These are phyloP conservation scores for Phytopythium ostracodes DNA, from an alignment of 352 stramenopile species.

Conservation along the genomic window DNA sequence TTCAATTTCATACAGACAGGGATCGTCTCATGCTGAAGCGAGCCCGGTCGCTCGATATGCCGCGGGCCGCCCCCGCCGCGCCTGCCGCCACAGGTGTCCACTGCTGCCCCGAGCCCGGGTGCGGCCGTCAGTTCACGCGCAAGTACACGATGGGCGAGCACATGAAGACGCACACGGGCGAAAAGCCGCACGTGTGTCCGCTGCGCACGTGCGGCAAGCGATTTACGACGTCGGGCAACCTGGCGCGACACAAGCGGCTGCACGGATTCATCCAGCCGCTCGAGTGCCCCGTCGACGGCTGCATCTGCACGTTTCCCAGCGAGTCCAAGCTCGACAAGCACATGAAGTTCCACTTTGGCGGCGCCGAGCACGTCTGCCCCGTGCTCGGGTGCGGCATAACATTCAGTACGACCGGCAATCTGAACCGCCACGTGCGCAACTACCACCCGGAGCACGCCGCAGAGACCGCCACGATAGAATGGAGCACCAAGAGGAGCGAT, in stretches of 20 bases:
- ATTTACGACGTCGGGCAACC: conserved; percentile 40
- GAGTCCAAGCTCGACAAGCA: conserved; percentile 24
- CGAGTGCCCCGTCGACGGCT: conserved; percentile 14
- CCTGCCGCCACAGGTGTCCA: neutral
- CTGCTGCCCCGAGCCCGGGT: conserved; percentile 17
- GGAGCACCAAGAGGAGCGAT: neutral
- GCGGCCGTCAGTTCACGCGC: conserved; percentile 17
- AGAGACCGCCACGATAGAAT: too few species aligned
- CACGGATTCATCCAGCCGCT: conserved; percentile 25
- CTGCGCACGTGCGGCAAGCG: conserved; percentile 28
- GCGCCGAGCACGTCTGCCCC: conserved; percentile 26
- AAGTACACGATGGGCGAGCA: conserved; percentile 35
- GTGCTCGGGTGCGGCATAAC: conserved; percentile 36
- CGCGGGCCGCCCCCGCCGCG: conserved; percentile 17
- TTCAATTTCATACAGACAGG: neutral
- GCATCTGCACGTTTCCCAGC: conserved; percentile 18
- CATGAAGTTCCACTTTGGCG: conserved; percentile 32
- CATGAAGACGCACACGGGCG: conserved; percentile 31
- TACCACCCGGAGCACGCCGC: conserved; percentile 11
- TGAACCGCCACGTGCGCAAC: conserved; percentile 31
- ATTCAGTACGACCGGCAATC: conserved; percentile 45
- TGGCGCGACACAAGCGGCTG: conserved; percentile 30
- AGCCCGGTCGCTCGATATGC: neutral
- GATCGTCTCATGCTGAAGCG: neutral
- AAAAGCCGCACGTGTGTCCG: conserved; percentile 26